Evolutionary conservation across 2,329 filamentous ascomycete species (phyloP).

Genomic region (Alternaria sp.): DNA sequence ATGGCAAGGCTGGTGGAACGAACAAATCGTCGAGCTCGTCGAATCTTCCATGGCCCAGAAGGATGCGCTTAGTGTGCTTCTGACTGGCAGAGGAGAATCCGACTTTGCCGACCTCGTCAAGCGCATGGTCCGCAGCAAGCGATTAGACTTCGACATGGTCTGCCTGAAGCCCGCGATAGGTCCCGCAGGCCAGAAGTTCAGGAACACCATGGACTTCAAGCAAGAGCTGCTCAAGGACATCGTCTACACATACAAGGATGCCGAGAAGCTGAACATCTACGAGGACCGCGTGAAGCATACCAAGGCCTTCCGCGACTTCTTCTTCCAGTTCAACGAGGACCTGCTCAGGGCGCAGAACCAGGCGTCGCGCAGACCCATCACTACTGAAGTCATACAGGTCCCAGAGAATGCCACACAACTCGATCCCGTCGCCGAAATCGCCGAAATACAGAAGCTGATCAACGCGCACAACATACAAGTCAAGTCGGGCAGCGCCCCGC

Average conservation of each 20-base stretch:
- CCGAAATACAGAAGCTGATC: conserved; percentile 86
- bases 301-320: conserved; percentile 83
- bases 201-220: conserved; percentile 90
- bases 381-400: conserved; percentile 84
- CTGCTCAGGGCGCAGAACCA: conserved; percentile 52
- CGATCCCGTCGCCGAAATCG: conserved; percentile 78
- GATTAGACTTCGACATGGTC: conserved; percentile 85
- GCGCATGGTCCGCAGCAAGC: conserved; percentile 78
- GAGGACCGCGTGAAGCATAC: conserved; percentile 71
- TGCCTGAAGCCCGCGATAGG: conserved; percentile 85
- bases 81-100: conserved; percentile 83
- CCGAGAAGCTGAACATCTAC: conserved; percentile 78
- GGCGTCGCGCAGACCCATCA: conserved; percentile 68
- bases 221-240: conserved; percentile 80
- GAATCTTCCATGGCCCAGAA: conserved; percentile 81
- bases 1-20: conserved; percentile 98
- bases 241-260: conserved; percentile 82
- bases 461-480: conserved; percentile 79
- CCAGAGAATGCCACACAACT: conserved; percentile 75
- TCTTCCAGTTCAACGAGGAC: conserved; percentile 75
- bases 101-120: conserved; percentile 80
- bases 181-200: conserved; percentile 78
- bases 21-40: conserved; percentile 81
- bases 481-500: conserved; percentile 53
- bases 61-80: conserved; percentile 80